These are phyloP conservation scores for Suhomyces choctaworum DNA, from an alignment of 1,139 yeast genomes.

Conservation along the genomic window DNA sequence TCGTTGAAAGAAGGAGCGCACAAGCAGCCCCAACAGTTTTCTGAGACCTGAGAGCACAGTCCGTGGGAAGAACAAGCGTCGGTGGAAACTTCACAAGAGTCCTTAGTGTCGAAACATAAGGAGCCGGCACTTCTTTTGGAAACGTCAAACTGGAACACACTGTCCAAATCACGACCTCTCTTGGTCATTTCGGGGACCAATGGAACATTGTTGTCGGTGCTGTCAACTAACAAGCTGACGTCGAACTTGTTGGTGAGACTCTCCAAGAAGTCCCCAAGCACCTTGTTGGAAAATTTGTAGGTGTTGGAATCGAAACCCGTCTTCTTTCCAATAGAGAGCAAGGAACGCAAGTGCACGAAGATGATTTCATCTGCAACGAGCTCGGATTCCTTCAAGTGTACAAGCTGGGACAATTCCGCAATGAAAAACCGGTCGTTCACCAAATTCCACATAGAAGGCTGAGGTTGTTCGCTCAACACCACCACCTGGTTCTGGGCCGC, in stretches of 20 bases:
- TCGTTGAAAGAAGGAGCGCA: conserved; percentile 55
- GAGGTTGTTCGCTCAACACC: conserved; percentile 10
- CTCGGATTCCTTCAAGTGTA: conserved; percentile 26
- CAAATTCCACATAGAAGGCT: conserved; percentile 19
- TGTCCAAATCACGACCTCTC: conserved; percentile 21
- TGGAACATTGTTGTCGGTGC: conserved; percentile 6
- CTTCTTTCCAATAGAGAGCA: conserved; percentile 41
- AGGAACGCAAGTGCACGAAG: conserved; percentile 42
- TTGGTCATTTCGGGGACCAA: conserved; percentile 7
- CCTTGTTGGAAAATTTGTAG: conserved; percentile 36
- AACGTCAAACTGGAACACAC: conserved; percentile 24
- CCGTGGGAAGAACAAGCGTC: conserved; percentile 65
- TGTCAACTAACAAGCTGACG: conserved; percentile 27
- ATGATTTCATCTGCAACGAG: conserved; percentile 25
- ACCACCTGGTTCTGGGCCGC: conserved; percentile 15
- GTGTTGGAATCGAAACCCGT: conserved; percentile 44
- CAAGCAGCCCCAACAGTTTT: conserved; percentile 55
- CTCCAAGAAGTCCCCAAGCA: conserved; percentile 33
- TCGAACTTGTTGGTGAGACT: conserved; percentile 31
- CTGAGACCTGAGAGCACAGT: conserved; percentile 44
- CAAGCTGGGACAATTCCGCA: conserved; percentile 49
- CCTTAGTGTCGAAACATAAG: conserved; percentile 45
- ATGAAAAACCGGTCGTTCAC: conserved; percentile 49
- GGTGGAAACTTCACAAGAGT: conserved; percentile 55
- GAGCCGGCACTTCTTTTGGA: conserved; percentile 23